Percentiles rank a stretch among this genome's conserved stretches.
phyloP scores from a whole-genome alignment of 192 early-diverging fungal genomes.

The Backusella australiensis region DNA sequence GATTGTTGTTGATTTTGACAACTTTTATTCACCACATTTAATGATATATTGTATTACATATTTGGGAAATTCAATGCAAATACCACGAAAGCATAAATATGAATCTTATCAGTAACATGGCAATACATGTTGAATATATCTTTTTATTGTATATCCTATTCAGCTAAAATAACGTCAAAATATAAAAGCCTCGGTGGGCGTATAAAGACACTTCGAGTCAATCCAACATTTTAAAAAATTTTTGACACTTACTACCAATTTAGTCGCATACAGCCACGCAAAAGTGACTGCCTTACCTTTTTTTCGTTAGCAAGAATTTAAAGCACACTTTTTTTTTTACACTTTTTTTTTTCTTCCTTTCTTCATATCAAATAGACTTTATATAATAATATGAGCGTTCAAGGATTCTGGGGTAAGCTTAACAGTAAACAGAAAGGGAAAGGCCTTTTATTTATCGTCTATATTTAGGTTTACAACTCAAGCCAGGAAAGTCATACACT shows the following conservation, averaged over 20 bases:
- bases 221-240: neutral
- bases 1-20: neutral
- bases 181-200: no score
- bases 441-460: neutral
- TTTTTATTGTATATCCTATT: no score
- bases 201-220: no score
- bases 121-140: no score
- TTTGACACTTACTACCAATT: neutral
- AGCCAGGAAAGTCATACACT: constrained; percentile 71
- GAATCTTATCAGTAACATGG: no score
- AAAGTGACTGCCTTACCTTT: neutral
- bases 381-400: constrained; percentile 23
- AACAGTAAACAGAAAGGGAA: no score
- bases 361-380: neutral
- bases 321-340: neutral
- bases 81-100: no score
- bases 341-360: neutral
- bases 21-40: neutral
- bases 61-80: no score
- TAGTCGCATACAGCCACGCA: neutral
- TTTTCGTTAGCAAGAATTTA: neutral
- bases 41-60: no score
- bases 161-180: no score
- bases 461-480: constrained; percentile 56
- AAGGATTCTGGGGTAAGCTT: constrained; percentile 32